Base-by-base conservation (phyloP, 2,329 filamentous ascomycete genomes). In the Aspergillus chevalieri region DNA sequence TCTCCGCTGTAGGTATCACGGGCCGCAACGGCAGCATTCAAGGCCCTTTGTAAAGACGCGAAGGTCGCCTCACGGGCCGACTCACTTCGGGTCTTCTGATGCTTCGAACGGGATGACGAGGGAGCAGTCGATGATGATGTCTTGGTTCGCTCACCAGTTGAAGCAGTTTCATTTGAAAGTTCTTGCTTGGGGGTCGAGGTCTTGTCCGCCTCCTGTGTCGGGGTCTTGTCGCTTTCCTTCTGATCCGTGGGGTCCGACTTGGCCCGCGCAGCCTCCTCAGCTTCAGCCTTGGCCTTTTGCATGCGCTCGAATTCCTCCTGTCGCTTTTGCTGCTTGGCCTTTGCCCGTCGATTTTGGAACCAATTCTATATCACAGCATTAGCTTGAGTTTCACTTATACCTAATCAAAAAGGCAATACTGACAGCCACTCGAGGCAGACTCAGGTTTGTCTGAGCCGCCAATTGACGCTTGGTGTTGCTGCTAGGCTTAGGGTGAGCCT, bases 341-440 rank as follows among this genome's bases (percentile, higher is more conserved):
- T 77, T 49, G 75, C 75, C 43, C 75, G 71, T 52, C 75, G 70
- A 55, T 77, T 78, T 55, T 78, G 75, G 57, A 77, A 78, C 75
- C 75, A 78, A 53, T 78, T 77, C 75, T 77, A 52, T 39, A 36
- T 36, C 26, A 28, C 26, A 28, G 3, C 26, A 28, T 28, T 12
- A 28, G 26, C 9, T 28, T 28, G 26, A 8, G 26, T 28, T 28
- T 28, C 10, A 28, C 10, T 50, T 50, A 52, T 39, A 46, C 34
- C 24, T 14, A 7, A 17, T 34, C 4, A 36, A 26, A 30, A 41
- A 30, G 10, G 34, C 21, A 43, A 49, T 43, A 72, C 74, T 53
- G 66, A 78, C 75, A 50, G 74, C 74, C 57, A 78, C 74, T 48
- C 75, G 69, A 38, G 71, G 73, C 39, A 76, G 62, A 47, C 73